These are phyloP conservation scores for Purshia tridentata DNA, from an alignment of 306 rosid genomes.

Conservation along the genomic window DNA sequence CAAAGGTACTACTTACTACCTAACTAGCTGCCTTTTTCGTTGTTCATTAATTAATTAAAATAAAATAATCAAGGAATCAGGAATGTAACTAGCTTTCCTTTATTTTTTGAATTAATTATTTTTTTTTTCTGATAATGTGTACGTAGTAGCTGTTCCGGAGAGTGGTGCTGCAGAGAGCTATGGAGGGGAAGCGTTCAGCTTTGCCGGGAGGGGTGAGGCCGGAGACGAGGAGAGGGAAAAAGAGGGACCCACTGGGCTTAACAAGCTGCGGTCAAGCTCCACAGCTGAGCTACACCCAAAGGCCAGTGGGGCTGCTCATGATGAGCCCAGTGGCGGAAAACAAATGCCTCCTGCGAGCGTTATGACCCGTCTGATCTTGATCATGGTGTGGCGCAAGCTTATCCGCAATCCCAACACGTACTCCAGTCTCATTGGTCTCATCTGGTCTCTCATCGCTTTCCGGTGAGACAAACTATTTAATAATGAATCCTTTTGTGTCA, in stretches of 20 bases:
- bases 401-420: conserved; percentile 97
- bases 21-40: not conserved
- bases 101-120: not conserved
- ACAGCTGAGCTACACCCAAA: conserved; percentile 77
- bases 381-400: conserved; percentile 98
- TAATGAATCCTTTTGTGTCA: no score
- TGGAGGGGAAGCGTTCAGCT: conserved; percentile 60
- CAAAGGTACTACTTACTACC: conserved; percentile 47
- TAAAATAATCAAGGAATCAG: no score
- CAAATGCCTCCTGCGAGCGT: conserved; percentile 99
- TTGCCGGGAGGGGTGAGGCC: conserved; percentile 43
- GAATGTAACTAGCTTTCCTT: no score
- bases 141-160: conserved; percentile 34
- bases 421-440: conserved; percentile 90
- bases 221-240: conserved; percentile 46
- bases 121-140: not conserved
- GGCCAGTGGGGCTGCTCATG: conserved; percentile 29
- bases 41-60: not conserved
- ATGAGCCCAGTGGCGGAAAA: conserved; percentile 32
- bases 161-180: conserved; percentile 28
- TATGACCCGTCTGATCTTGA: conserved; percentile 88
- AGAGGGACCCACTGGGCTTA: conserved; percentile 54
- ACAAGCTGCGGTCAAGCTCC: conserved; percentile 72
- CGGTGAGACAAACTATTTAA: conserved; percentile 44
- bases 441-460: conserved; percentile 81